Evolutionary conservation across 2,329 filamentous ascomycete species (phyloP).

Genomic region (Clonostachys rhizophaga): DNA sequence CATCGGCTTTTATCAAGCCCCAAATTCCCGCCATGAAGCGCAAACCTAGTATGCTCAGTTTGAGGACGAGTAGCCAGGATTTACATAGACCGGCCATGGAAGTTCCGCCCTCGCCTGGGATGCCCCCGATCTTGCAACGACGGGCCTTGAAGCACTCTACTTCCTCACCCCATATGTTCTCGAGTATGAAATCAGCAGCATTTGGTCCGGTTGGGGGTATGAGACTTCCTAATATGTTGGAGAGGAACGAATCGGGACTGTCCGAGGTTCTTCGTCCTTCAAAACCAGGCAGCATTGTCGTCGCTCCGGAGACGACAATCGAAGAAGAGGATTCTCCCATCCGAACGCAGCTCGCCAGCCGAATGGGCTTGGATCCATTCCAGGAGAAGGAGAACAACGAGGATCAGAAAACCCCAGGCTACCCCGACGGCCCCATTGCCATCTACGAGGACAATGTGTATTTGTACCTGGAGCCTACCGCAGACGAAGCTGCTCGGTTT

Average conservation of each 20-base stretch:
- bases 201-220: conserved; percentile 60
- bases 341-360: conserved; percentile 56
- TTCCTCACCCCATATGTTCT: conserved; percentile 63
- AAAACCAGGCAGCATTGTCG: conserved; percentile 27
- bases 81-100: conserved; percentile 42
- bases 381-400: conserved; percentile 69
- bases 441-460: conserved; percentile 77
- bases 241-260: conserved; percentile 56
- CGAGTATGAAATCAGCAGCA: conserved; percentile 51
- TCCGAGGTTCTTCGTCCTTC: conserved; percentile 52
- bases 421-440: conserved; percentile 76
- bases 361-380: conserved; percentile 49
- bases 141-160: conserved; percentile 63
- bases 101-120: conserved; percentile 48
- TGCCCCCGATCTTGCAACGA: conserved; percentile 56
- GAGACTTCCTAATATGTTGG: conserved; percentile 56
- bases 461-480: conserved; percentile 75
- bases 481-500: conserved; percentile 71
- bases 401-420: conserved; percentile 76
- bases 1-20: conserved; percentile 72
- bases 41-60: conserved; percentile 72
- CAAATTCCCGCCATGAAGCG: conserved; percentile 65
- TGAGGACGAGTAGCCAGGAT: conserved; percentile 66
- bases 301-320: conserved; percentile 36
- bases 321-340: conserved; percentile 55